Evolutionary conservation across 805 yeast genomes (phyloP).

Genomic region (Cyberlindnera japonica): DNA sequence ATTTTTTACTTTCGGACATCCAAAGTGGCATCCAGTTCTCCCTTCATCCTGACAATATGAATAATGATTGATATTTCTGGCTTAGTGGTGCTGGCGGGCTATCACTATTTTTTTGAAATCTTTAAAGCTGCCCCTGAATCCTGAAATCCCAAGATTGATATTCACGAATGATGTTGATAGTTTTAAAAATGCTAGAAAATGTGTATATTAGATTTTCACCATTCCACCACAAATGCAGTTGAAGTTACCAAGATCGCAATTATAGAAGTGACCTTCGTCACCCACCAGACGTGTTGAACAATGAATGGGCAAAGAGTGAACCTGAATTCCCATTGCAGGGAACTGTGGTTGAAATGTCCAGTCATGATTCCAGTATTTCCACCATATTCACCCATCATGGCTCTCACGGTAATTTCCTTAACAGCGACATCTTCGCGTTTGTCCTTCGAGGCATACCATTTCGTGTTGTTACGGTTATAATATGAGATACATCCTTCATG

Average conservation of each 20-base stretch:
- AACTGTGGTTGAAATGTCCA: slow-evolving; percentile 52
- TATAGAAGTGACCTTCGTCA: slow-evolving; percentile 52
- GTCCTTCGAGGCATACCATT: slow-evolving; percentile 59
- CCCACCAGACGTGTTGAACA: slow-evolving; percentile 97
- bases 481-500: slow-evolving; percentile 87
- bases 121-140: too few species aligned
- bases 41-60: too few species aligned
- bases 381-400: slow-evolving; percentile 95
- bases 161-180: background rate
- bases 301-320: slow-evolving; percentile 77
- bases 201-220: too few species aligned
- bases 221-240: slow-evolving; percentile 18
- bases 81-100: too few species aligned
- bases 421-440: slow-evolving; percentile 37
- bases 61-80: too few species aligned
- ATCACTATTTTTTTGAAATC: too few species aligned
- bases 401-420: slow-evolving; percentile 78
- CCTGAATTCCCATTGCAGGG: slow-evolving; percentile 57
- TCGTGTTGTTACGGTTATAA: slow-evolving; percentile 45
- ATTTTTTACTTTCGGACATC: too few species aligned
- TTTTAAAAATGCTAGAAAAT: slow-evolving; percentile 9
- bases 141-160: too few species aligned
- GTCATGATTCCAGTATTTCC: slow-evolving; percentile 86
- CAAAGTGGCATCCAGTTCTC: too few species aligned
- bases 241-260: slow-evolving; percentile 40